Evolutionary conservation across 768 basidiomycete genomes (phyloP), one percentile per base, ranked within the genome.

Genomic region (Tulasnella sp.): DNA sequence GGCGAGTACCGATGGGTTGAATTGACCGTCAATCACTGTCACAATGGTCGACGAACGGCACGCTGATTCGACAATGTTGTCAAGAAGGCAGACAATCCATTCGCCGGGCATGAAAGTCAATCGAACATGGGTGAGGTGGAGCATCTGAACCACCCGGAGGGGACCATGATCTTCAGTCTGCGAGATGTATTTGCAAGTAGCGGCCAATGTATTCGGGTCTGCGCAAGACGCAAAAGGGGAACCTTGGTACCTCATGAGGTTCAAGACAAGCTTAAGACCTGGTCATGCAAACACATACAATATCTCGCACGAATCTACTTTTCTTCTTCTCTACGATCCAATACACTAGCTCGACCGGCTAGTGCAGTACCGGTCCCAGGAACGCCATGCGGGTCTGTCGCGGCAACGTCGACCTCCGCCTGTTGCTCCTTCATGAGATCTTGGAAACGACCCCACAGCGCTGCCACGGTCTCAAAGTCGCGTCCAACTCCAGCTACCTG

Each of bases 401-500:
- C 74, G 19, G 68, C 73, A 18, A 46, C 74, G 4, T 80, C 48
- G 18, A 80, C 79, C 56, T 80, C 80, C 2, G 72, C 68, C 52
- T 82, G 76, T 58, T 82, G 82, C 48, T 82, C 87, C 36, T 88
- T 88, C 93, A 95, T 95, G 81, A 95, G 87, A 79, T 91, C 86
- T 82, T 94, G 91, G 82, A 95, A 95, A 82, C 89, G 90, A 80
- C 91, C 88, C 95, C 95, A 97, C 74, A 98, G 87, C 2, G 90
- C 88, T 3, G 96, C 94, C 58, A 97, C 94, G 2, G 93, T 96
- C 75, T 93, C 90, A 84, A 97, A 96, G 87, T 97, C 96, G 79
- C 91, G 92, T 7, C 96, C 96, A 90, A 97, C 97, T 14, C 94
- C 94, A 36, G 93, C 86, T 2, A 96, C 95, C 84, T 98, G 95